phyloP scores from a whole-genome alignment of 2,329 filamentous ascomycete genomes.

The Arthrocladium fulminans region DNA sequence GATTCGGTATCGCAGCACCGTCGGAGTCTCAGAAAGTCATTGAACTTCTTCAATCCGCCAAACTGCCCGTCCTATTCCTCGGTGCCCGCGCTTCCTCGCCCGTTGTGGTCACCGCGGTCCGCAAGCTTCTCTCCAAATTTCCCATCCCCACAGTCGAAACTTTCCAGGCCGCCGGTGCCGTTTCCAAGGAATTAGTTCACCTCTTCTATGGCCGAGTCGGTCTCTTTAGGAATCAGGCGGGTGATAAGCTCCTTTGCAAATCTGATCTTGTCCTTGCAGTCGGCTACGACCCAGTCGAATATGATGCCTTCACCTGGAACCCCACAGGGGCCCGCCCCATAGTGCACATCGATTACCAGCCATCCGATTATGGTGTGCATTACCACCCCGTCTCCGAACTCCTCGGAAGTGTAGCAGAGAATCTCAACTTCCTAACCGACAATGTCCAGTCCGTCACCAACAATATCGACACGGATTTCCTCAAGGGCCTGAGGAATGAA shows the following conservation, averaged over 20 bases:
- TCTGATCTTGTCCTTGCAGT: conserved; percentile 39
- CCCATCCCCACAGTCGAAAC: conserved; percentile 43
- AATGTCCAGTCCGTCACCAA: conserved; percentile 28
- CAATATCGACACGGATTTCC: conserved; percentile 30
- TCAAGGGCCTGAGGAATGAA: conserved; percentile 29
- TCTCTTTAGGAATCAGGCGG: conserved; percentile 42
- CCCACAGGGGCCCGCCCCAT: conserved; percentile 30
- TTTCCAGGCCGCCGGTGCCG: conserved; percentile 42
- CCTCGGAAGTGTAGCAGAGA: conserved; percentile 36
- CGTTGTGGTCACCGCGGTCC: conserved; percentile 35
- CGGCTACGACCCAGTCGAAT: conserved; percentile 42
- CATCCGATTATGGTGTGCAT: conserved; percentile 32
- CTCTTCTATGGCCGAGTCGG: conserved; percentile 42
- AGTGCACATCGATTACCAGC: conserved; percentile 38
- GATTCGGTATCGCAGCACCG: conserved; percentile 33
- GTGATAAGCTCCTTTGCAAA: conserved; percentile 37
- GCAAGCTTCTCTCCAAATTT: conserved; percentile 33
- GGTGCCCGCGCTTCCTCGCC: conserved; percentile 37
- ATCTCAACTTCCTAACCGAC: conserved; percentile 31
- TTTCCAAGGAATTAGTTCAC: conserved; percentile 34
- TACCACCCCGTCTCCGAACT: conserved; percentile 38
- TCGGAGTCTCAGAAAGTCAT: conserved; percentile 29
- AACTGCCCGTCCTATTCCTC: conserved; percentile 39
- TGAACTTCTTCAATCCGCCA: conserved; percentile 27
- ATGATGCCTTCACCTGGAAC: conserved; percentile 41